These are phyloP conservation scores for Cadophora gregata DNA, from an alignment of 2,329 filamentous ascomycete genomes.

Conservation along the genomic window DNA sequence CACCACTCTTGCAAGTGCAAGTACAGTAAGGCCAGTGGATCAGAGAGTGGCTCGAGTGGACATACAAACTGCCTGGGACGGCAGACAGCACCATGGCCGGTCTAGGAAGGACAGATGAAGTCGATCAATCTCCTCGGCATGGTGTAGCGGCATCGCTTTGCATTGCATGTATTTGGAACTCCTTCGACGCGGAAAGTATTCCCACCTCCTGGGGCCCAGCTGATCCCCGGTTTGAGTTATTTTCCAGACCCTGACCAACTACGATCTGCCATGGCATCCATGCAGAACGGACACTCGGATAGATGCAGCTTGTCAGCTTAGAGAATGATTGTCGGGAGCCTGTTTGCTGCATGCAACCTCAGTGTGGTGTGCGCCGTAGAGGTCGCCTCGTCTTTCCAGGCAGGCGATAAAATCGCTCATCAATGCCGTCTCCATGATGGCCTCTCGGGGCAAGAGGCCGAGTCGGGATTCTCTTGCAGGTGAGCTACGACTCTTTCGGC, in stretches of 20 bases:
- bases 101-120: no score
- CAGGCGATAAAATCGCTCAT: conserved; percentile 1
- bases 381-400: not conserved
- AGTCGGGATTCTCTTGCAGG: conserved; percentile 15
- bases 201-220: not conserved
- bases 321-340: conserved; percentile 16
- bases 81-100: not conserved
- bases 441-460: not conserved
- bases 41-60: not conserved
- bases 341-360: conserved; percentile 8
- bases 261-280: not conserved
- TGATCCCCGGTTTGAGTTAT: conserved; percentile 10
- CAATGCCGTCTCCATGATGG: not conserved
- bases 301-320: conserved; percentile 17
- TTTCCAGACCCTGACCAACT: conserved; percentile 6
- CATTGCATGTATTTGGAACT: not conserved
- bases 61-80: not conserved
- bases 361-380: not conserved
- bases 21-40: not conserved
- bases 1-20: not conserved
- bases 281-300: conserved; percentile 9
- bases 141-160: no score
- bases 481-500: conserved; percentile 2
- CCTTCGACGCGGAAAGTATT: not conserved
- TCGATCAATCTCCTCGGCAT: not conserved